phyloP scores from a whole-genome alignment of 352 stramenopile species.

The Hyaloperonospora brassicae region DNA sequence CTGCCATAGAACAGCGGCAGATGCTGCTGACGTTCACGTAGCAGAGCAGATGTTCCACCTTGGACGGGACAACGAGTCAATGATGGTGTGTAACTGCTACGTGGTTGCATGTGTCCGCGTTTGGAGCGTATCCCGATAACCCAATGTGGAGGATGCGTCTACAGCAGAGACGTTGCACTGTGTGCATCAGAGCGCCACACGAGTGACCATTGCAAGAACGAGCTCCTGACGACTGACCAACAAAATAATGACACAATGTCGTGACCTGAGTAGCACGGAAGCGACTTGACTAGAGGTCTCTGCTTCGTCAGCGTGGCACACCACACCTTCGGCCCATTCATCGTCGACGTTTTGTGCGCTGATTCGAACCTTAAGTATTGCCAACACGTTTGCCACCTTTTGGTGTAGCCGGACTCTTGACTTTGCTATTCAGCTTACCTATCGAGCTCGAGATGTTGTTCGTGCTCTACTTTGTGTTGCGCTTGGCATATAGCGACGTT shows the following conservation, averaged over 20 bases:
- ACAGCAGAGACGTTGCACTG: too few relatives aligned
- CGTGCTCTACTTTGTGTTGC: constrained; percentile 73
- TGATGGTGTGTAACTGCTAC: background rate
- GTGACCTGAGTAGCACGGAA: background rate
- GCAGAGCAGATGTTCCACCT: constrained; percentile 67
- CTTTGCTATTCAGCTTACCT: constrained; percentile 30
- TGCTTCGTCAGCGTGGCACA: background rate
- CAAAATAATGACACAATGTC: too few relatives aligned
- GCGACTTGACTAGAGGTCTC: background rate
- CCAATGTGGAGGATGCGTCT: background rate
- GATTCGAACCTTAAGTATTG: constrained; percentile 43
- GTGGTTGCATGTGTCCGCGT: background rate
- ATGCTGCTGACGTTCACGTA: constrained; percentile 77
- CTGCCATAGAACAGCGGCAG: constrained; percentile 65
- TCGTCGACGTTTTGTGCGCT: constrained; percentile 42
- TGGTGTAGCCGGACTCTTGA: constrained; percentile 32
- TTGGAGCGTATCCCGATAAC: background rate
- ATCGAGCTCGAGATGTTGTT: constrained; percentile 73
- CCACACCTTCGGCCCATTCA: too few relatives aligned
- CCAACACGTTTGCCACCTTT: constrained; percentile 52
- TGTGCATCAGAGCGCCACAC: too few relatives aligned
- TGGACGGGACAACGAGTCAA: too few relatives aligned
- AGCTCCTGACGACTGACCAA: too few relatives aligned
- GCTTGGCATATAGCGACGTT: constrained; percentile 65
- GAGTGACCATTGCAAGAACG: too few relatives aligned